Evolutionary conservation across 768 basidiomycete genomes (phyloP), one percentile per base, ranked within the genome.

Genomic region (Hortiboletus campestris): DNA sequence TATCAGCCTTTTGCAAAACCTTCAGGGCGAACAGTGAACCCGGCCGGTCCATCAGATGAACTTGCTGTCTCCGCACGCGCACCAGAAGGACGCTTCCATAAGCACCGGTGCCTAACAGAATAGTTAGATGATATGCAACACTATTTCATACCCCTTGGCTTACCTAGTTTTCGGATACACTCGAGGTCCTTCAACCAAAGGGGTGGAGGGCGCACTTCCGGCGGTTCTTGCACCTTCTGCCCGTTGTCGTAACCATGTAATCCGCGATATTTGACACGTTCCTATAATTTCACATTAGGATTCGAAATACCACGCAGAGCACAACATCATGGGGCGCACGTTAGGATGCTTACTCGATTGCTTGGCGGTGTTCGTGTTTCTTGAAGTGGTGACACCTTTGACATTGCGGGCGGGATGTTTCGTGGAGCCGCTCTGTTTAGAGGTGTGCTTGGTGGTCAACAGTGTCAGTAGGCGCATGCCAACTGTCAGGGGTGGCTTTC

Each of bases 11-110:
- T 31, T 60, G 65, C 29, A 77, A 54, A 0, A 72, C 70, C 58
- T 84, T 83, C 51, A 84, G 45, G 6, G 81, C 82, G 45, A 81
- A 79, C 3, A 76, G 34, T n/a, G 72, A 61, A 22, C 70, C 71
- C 2, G 71, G 65, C 4, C 56, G 67, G 29, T 78, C 78, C n/a
- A 72, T 43, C n/a, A 52, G 59, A 51, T 76, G 71, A 0, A 29
- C 20, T 12, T 59, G 59, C 28, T 69, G 62, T 51, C 62, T 67
- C 7, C 74, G 71, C 31, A 63, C 64, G 19, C 62, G 70, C 19
- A 76, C 79, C 17, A 82, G 67, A 14, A 80, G 60, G 14, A 81
- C 81, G 11, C 68, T 68, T 13, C 75, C 75, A 63, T 72, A 74
- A 10, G 65, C 64, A 16, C 82, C 80, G 14, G 64, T 61, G 11